Base-by-base conservation (phyloP, 176 grass and related monocot species). In the Aegilops umbellulata region DNA sequence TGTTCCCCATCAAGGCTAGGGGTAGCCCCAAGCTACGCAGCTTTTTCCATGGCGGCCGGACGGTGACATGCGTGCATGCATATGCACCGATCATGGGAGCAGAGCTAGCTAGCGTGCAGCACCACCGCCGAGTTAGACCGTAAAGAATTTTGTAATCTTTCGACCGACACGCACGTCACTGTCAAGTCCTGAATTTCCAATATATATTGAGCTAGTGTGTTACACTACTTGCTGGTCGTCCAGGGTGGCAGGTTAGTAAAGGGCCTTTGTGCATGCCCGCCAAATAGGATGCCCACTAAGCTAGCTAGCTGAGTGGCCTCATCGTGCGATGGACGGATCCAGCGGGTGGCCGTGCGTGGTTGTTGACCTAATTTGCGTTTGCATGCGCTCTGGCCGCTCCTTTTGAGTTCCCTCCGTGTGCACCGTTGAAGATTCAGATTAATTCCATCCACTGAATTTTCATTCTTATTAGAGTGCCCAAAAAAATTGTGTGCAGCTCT, bases 211-310 rank as follows among this genome's bases (percentile, higher is more conserved):
- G 14, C 36, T 8, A 66, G 26, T 31, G 26, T 31, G 63, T 7
- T 29, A 2, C 61, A 64, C 5, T 2, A 64, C 5, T 2, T 31
- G 65, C 12, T 57, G 25, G 14, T n/a, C 2, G 81, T 68, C 39
- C 74, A 78, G 70, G 46, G 46, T 77, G 86, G 85, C 85, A 14
- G 38, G 6, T 25, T 73, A 41, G 4, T 32, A 80, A 42, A 78
- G 49, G 35, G 35, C 17, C 84, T 86, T 86, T 72, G 44, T 42
- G 65, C 25, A 64, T 65, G 38, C 25, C 36, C 26, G 85, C 73
- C 80, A 34, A 83, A 80, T 80, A 80, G 75, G 81, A 84, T 14
- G 61, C 11, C 55, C 53, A 84, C 87, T 79, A 10, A 57, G 51
- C 49, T 0, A 55, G 25, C 16, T 27, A 35, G 17, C 62, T 60